Conservation (phyloP, 2,329 filamentous ascomycete species). For the Aspergillus tamarii region DNA sequence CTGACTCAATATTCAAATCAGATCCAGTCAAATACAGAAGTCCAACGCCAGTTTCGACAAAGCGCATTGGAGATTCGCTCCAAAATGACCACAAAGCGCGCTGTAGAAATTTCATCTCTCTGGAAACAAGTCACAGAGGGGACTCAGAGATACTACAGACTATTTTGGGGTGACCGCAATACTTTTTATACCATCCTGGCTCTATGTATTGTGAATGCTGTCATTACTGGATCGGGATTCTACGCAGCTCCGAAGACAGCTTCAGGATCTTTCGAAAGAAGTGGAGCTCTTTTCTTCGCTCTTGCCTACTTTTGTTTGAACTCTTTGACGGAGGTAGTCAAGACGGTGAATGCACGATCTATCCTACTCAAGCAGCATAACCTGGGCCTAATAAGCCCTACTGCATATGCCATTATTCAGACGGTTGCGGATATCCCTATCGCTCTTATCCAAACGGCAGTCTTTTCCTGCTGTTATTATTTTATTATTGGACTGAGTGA, state of each 20-base stretch:
- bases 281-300: slow-evolving; percentile 79
- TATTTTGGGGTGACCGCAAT: slow-evolving; percentile 72
- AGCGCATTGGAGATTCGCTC: neutral
- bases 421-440: slow-evolving; percentile 59
- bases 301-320: slow-evolving; percentile 80
- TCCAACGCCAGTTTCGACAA: slow-evolving; percentile 1
- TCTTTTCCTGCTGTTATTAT: slow-evolving; percentile 77
- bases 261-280: slow-evolving; percentile 72
- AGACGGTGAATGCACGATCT: slow-evolving; percentile 12
- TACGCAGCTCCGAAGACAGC: slow-evolving; percentile 70
- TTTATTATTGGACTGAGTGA: slow-evolving; percentile 80
- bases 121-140: slow-evolving; percentile 74
- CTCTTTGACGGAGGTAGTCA: slow-evolving; percentile 64
- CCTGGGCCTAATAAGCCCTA: slow-evolving; percentile 14
- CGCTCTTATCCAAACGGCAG: slow-evolving; percentile 70
- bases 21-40: neutral
- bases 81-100: neutral
- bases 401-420: neutral
- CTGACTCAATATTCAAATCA: neutral
- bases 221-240: slow-evolving; percentile 78
- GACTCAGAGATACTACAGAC: slow-evolving; percentile 74
- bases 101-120: slow-evolving; percentile 54
- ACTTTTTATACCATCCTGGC: slow-evolving; percentile 64
- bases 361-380: slow-evolving; percentile 14
- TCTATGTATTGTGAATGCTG: slow-evolving; percentile 70